Conservation (phyloP, 2,329 filamentous ascomycete genomes). For the Aureobasidium sp. region DNA sequence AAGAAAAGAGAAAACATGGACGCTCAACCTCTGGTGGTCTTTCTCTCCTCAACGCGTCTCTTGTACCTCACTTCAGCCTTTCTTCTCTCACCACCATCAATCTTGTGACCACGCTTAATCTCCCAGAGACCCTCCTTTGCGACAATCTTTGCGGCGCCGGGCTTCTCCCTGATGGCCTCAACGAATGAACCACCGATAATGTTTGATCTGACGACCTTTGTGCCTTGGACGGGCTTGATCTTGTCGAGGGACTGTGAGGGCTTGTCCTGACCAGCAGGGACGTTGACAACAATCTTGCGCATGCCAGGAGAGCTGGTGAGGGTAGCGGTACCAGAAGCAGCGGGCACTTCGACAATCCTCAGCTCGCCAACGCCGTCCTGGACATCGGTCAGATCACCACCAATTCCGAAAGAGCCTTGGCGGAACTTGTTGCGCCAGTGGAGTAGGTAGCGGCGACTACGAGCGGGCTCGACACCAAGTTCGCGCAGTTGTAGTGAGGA, state of each 20-base stretch:
- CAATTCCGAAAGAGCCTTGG: slow-evolving; percentile 67
- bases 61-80: slow-evolving; percentile 80
- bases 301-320: slow-evolving; percentile 47
- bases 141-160: slow-evolving; percentile 56
- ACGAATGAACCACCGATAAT: slow-evolving; percentile 70
- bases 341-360: slow-evolving; percentile 48
- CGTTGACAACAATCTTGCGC: slow-evolving; percentile 53
- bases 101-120: slow-evolving; percentile 74
- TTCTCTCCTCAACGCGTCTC: slow-evolving; percentile 69
- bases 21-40: slow-evolving; percentile 48
- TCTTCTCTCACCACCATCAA: slow-evolving; percentile 92
- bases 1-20: not conserved
- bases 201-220: slow-evolving; percentile 59
- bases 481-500: slow-evolving; percentile 70
- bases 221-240: slow-evolving; percentile 51
- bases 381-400: slow-evolving; percentile 75
- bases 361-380: slow-evolving; percentile 51
- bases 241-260: slow-evolving; percentile 38
- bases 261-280: slow-evolving; percentile 42
- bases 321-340: slow-evolving; percentile 32
- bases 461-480: slow-evolving; percentile 77
- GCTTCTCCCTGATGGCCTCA: slow-evolving; percentile 54
- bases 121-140: slow-evolving; percentile 91
- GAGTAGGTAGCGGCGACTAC: slow-evolving; percentile 73
- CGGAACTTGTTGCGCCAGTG: slow-evolving; percentile 82